phyloP scores from a whole-genome alignment of 768 basidiomycete species.

The Leccinum pellstonianum region DNA sequence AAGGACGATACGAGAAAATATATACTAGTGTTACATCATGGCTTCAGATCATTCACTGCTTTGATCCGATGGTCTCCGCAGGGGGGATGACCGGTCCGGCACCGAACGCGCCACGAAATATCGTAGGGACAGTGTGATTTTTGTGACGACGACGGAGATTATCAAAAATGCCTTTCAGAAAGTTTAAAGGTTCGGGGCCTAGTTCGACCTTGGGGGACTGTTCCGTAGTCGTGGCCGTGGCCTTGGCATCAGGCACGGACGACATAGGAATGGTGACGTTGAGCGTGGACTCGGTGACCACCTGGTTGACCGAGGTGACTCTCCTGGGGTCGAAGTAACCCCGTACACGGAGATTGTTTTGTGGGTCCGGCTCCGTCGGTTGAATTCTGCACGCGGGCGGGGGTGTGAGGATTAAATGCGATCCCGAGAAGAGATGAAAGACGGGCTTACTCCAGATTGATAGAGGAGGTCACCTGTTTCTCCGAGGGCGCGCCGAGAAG shows the following conservation, averaged over 20 bases:
- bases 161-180: slow-evolving; percentile 12
- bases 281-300: slow-evolving; percentile 27
- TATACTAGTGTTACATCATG: slow-evolving; percentile 1
- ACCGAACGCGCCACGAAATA: slow-evolving; percentile 25
- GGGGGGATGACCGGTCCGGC: slow-evolving; percentile 24
- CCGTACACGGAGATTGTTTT: slow-evolving; percentile 14
- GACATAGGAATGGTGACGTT: slow-evolving; percentile 25
- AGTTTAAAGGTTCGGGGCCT: slow-evolving; percentile 14
- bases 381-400: slow-evolving; percentile 27
- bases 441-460: slow-evolving; percentile 39
- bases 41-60: slow-evolving; percentile 3
- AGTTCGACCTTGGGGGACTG: slow-evolving; percentile 20
- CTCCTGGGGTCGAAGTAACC: slow-evolving; percentile 38
- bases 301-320: slow-evolving; percentile 33
- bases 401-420: background rate
- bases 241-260: slow-evolving; percentile 16
- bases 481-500: slow-evolving; percentile 35
- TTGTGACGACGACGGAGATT: too few species aligned
- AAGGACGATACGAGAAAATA: slow-evolving; percentile 1
- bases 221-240: slow-evolving; percentile 1
- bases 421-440: background rate
- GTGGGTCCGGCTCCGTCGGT: slow-evolving; percentile 28
- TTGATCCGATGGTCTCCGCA: slow-evolving; percentile 28
- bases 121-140: too few species aligned
- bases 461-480: slow-evolving; percentile 33